These are phyloP conservation scores for Silene latifolia DNA, from an alignment of 148 eudicot species.

Conservation along the genomic window DNA sequence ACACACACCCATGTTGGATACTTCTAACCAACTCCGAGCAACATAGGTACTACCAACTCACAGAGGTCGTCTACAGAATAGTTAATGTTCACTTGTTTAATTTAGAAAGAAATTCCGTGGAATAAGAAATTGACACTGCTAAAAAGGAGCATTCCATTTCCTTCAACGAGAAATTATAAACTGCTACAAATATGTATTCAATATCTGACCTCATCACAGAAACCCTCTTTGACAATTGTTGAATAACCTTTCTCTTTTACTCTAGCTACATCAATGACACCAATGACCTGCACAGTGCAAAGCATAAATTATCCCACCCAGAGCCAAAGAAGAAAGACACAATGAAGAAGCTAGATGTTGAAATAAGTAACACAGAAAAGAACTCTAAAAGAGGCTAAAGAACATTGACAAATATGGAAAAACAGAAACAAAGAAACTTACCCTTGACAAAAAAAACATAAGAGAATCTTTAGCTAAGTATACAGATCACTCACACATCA, in stretches of 20 bases:
- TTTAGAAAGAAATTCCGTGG: no score
- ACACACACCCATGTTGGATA: no score
- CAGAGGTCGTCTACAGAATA: no score
- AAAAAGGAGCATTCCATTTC: neutral
- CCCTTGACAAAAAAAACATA: neutral
- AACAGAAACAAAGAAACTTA: neutral
- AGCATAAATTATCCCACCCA: neutral
- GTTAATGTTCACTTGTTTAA: no score
- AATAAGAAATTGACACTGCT: neutral
- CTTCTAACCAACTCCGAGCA: no score
- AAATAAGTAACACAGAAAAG: neutral
- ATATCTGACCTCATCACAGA: conserved; percentile 87
- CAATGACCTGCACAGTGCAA: conserved; percentile 60
- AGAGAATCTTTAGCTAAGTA: neutral
- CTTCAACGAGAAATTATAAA: conserved; percentile 8
- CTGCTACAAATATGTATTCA: conserved; percentile 1
- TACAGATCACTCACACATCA: neutral
- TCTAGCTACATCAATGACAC: conserved; percentile 78
- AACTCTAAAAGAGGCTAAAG: neutral
- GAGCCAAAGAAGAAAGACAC: neutral
- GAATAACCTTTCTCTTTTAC: conserved; percentile 82
- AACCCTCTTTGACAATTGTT: conserved; percentile 82
- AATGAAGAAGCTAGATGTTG: neutral
- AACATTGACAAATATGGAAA: neutral
- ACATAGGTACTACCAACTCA: no score